Evolutionary conservation across 1,139 yeast species (phyloP).

Genomic region (Yamadazyma epiphylla): DNA sequence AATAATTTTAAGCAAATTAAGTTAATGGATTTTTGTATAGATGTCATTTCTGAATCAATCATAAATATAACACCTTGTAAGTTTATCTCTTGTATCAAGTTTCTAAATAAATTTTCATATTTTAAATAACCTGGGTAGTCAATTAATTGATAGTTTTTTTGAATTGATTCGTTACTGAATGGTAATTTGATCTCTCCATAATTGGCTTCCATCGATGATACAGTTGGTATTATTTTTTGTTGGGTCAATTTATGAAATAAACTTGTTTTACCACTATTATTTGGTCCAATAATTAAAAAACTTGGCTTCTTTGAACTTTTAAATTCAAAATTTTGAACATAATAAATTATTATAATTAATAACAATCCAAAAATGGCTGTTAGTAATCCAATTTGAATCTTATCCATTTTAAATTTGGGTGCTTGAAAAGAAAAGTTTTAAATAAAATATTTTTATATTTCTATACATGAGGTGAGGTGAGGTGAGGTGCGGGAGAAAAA

Average conservation of each 20-base stretch:
- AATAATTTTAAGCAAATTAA: constrained; percentile 52
- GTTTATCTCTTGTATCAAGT: constrained; percentile 36
- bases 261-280: constrained; percentile 72
- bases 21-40: constrained; percentile 10
- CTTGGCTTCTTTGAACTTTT: constrained; percentile 39
- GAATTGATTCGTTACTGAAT: constrained; percentile 27
- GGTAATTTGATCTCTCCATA: constrained; percentile 29
- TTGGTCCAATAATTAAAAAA: constrained; percentile 69
- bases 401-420: constrained; percentile 18
- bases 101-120: constrained; percentile 49
- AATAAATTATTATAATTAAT: constrained; percentile 19
- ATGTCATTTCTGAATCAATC: constrained; percentile 46
- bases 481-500: too few relatives aligned
- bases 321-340: constrained; percentile 21
- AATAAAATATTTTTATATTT: neutral
- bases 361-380: constrained; percentile 22
- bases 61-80: constrained; percentile 68
- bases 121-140: constrained; percentile 89
- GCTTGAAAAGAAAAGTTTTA: neutral
- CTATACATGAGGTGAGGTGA: too few relatives aligned
- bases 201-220: constrained; percentile 44
- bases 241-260: constrained; percentile 40
- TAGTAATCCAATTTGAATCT: constrained; percentile 18
- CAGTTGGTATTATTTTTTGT: constrained; percentile 22
- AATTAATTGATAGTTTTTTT: constrained; percentile 44